Evolutionary conservation across 495 filamentous ascomycete genomes (phyloP).

Genomic region (Pyronema omphalodes): DNA sequence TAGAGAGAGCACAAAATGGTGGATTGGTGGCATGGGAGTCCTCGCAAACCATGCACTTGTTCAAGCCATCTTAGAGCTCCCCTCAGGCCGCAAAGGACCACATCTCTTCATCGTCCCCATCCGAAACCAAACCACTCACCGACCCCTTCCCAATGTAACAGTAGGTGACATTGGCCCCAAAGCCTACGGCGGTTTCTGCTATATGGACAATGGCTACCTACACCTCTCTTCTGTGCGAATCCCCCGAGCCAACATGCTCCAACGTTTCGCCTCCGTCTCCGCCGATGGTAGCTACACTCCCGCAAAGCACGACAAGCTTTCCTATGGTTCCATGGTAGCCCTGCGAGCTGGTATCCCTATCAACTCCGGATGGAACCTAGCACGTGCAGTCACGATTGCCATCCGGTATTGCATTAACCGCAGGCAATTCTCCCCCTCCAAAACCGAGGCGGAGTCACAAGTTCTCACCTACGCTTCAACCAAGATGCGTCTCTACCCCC

Average conservation of each 20-base stretch:
- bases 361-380: constrained; percentile 45
- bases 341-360: constrained; percentile 55
- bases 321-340: constrained; percentile 58
- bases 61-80: constrained; percentile 34
- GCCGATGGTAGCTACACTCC: constrained; percentile 41
- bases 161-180: constrained; percentile 62
- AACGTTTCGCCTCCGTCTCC: constrained; percentile 43
- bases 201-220: constrained; percentile 61
- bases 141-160: constrained; percentile 49
- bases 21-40: constrained; percentile 56
- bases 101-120: constrained; percentile 64
- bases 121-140: constrained; percentile 48
- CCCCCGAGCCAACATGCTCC: constrained; percentile 51
- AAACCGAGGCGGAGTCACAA: constrained; percentile 35
- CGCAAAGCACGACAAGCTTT: constrained; percentile 42
- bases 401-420: constrained; percentile 50
- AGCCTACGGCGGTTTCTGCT: constrained; percentile 44
- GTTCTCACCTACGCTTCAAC: constrained; percentile 63
- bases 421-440: constrained; percentile 40
- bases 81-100: constrained; percentile 36
- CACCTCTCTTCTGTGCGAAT: constrained; percentile 53
- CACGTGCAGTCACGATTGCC: constrained; percentile 57
- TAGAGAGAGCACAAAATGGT: constrained; percentile 44
- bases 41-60: constrained; percentile 58
- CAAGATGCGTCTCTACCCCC: constrained; percentile 48